A percentile compares a stretch with the other conserved stretches of the same genome.
phyloP scores from a whole-genome alignment of 352 stramenopile species.

The Globisporangium orthogonon region DNA sequence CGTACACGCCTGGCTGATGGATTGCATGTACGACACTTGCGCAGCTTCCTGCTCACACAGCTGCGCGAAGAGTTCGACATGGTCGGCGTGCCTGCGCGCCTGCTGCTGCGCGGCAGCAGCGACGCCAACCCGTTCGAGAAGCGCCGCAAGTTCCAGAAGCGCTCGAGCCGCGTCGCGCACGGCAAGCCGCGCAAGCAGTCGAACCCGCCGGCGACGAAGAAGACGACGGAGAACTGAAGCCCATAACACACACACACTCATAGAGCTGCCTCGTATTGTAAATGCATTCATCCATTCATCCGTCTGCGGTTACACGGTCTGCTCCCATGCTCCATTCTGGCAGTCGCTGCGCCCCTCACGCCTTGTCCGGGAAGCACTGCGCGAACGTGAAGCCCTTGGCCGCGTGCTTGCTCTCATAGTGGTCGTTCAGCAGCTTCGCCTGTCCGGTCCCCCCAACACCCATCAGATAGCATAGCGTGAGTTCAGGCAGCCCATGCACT shows the following conservation, averaged over 20 bases:
- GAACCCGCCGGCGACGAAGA: conserved; percentile 4
- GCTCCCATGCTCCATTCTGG: too few species aligned
- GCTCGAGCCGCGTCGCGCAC: conserved; percentile 52
- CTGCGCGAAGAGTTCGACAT: conserved; percentile 83
- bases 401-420: conserved; percentile 78
- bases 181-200: conserved; percentile 38
- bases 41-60: conserved; percentile 64
- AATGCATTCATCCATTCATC: not conserved
- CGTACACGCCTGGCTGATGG: too few species aligned
- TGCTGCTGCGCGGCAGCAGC: conserved; percentile 70
- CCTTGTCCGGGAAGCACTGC: conserved; percentile 14
- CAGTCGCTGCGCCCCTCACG: not conserved
- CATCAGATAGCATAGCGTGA: too few species aligned
- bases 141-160: conserved; percentile 78
- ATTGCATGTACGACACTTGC: too few species aligned
- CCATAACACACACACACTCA: too few species aligned
- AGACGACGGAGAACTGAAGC: not conserved
- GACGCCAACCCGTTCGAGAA: conserved; percentile 78
- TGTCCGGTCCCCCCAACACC: conserved; percentile 10
- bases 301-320: not conserved
- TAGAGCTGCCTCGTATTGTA: not conserved
- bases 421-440: conserved; percentile 65
- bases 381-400: conserved; percentile 68
- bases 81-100: conserved; percentile 67
- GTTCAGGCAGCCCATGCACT: too few species aligned